A percentile compares a stretch with the other conserved stretches of the same genome.
These are phyloP conservation scores for Bruguiera hainesii DNA, from an alignment of 441 rosid species.

Conservation along the genomic window DNA sequence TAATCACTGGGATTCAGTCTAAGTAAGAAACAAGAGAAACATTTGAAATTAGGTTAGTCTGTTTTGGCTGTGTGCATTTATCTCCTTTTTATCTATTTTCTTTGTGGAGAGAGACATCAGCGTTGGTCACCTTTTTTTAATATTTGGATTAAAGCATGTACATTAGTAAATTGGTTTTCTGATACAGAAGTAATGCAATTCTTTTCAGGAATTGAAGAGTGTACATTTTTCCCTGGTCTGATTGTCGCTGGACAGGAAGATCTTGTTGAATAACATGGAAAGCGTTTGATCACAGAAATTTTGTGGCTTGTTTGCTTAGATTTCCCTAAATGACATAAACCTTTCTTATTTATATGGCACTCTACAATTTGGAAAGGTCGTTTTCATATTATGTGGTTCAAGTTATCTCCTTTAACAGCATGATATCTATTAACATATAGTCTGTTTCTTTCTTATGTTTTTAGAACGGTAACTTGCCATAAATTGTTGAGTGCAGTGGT, in stretches of 20 bases:
- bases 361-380: too few species aligned
- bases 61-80: constrained; percentile 2
- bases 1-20: constrained; percentile 19
- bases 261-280: constrained; percentile 28
- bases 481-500: too few species aligned
- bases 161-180: neutral
- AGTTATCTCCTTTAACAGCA: too few species aligned
- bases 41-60: constrained; percentile 23
- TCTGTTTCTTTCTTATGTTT: too few species aligned
- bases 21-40: neutral
- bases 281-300: constrained; percentile 13
- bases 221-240: constrained; percentile 16
- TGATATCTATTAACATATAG: too few species aligned
- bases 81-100: neutral
- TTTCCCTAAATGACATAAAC: constrained; percentile 2
- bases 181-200: too few species aligned
- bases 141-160: neutral
- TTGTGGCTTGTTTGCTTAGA: constrained; percentile 20
- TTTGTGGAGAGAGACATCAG: too few species aligned
- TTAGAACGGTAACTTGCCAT: too few species aligned
- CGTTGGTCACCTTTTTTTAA: neutral
- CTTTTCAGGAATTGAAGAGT: constrained; percentile 19
- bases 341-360: too few species aligned
- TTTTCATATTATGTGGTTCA: too few species aligned
- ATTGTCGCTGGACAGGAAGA: constrained; percentile 20